These are phyloP conservation scores for Trametes pubescens DNA, from an alignment of 1,284 basidiomycete species.

Conservation along the genomic window DNA sequence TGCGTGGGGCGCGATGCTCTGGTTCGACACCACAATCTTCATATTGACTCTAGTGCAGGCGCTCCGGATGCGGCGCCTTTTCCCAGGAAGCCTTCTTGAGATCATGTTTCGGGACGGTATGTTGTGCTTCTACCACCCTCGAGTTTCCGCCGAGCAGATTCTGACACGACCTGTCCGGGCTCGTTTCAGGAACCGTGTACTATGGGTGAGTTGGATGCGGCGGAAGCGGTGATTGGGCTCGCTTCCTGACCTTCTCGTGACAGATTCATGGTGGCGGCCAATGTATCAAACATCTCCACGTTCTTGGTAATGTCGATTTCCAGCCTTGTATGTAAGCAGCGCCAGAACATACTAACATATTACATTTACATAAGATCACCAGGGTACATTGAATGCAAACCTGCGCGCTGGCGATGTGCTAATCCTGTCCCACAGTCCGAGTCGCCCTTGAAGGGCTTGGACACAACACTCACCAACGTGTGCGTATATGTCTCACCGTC, in stretches of 20 bases:
- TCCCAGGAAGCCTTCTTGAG: conserved; percentile 27
- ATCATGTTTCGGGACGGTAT: conserved; percentile 34
- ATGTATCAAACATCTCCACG: conserved; percentile 36
- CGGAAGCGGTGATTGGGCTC: background rate
- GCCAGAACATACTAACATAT: background rate
- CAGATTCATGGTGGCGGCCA: conserved; percentile 34
- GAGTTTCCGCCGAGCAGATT: background rate
- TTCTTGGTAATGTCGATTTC: conserved; percentile 32
- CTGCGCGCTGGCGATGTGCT: no score
- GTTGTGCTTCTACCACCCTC: background rate
- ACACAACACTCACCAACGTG: conserved; percentile 35
- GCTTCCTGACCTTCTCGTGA: background rate
- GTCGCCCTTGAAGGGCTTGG: conserved; percentile 24
- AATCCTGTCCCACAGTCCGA: conserved; percentile 5
- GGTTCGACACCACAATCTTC: conserved; percentile 33
- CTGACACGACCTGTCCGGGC: background rate
- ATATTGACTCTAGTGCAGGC: conserved; percentile 26
- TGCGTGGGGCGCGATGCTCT: conserved; percentile 29
- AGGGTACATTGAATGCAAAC: background rate
- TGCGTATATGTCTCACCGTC: conserved; percentile 18
- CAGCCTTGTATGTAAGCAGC: no score
- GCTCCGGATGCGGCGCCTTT: conserved; percentile 21
- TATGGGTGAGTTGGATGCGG: conserved; percentile 12
- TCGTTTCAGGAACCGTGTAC: conserved; percentile 20
- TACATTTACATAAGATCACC: conserved; percentile 12